A percentile compares a stretch with the other conserved stretches of the same genome.
phyloP scores from a whole-genome alignment of 2,329 filamentous ascomycete species.

The Alternaria ethzedia region DNA sequence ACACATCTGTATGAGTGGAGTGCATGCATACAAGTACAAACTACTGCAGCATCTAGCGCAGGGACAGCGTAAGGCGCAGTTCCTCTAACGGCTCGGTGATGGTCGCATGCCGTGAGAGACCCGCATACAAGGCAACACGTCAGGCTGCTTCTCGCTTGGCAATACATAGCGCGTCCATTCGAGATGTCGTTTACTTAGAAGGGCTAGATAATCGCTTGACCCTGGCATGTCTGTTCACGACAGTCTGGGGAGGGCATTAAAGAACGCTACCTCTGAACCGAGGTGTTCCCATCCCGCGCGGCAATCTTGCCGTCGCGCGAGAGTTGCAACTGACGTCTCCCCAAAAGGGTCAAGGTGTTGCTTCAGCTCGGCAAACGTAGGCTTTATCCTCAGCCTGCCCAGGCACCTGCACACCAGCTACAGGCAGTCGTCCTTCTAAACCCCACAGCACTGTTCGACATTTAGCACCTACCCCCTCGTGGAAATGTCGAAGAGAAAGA shows the following conservation, averaged over 20 bases:
- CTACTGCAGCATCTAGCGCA: conserved; percentile 14
- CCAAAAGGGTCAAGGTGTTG: conserved; percentile 4
- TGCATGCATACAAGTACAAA: not conserved
- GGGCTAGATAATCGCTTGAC: conserved; percentile 7
- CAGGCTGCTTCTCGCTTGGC: conserved; percentile 36
- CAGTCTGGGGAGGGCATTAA: conserved; percentile 6
- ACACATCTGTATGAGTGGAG: conserved; percentile 1
- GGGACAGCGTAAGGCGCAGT: conserved; percentile 28
- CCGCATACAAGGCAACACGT: conserved; percentile 24
- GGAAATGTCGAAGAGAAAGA: not conserved
- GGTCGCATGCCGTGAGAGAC: conserved; percentile 26
- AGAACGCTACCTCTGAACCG: conserved; percentile 7
- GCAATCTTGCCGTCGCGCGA: not conserved
- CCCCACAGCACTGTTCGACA: not conserved
- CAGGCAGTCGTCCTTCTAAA: not conserved
- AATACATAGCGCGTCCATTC: conserved; percentile 9
- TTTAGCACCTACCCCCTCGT: not conserved
- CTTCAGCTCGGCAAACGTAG: conserved; percentile 16
- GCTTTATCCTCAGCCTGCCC: conserved; percentile 7
- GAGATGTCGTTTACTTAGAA: conserved; percentile 7
- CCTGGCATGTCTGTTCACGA: conserved; percentile 7
- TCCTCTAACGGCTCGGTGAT: conserved; percentile 20
- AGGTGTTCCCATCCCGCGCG: conserved; percentile 3
- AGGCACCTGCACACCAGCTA: not conserved
- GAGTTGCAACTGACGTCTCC: not conserved